Evolutionary conservation across 148 eudicot genomes (phyloP), one percentile per base, ranked within the genome.

Genomic region (Limonium bicolor): DNA sequence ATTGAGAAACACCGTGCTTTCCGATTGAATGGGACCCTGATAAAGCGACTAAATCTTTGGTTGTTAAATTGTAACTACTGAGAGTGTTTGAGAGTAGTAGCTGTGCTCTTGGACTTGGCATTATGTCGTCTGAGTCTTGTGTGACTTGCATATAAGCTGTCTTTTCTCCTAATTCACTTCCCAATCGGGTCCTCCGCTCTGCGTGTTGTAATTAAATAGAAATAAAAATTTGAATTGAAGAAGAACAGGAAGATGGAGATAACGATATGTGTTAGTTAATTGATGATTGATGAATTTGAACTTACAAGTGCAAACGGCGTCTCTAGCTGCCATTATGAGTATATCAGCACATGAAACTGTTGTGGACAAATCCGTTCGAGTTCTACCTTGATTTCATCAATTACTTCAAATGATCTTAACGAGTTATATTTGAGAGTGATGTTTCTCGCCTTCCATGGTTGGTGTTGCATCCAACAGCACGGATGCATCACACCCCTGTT

Each of bases 101-200:
- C 81, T 84, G 68, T 41, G 84, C 74, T 57, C 97, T 74, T 40
- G 97, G 97, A 48, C 97, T 88, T 20, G 97, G 97, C 94, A 88
- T 83, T 37, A 83, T 83, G 43, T 71, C 26, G 55, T 83, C 53
- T 4, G 97, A 75, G 46, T 73, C 86, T 15, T 73, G 65, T 62
- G n/a, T 88, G 87, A 63, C 81, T 80, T 17, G 97, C 97, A 25
- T 65, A 70, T 34, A 88, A 46, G 61, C 94, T 88, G 47, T 88
- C 97, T 46, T 49, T 43, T 45, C 94, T 74, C 97, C 97, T 22
- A 88, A 27, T 62, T 88, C 65, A 88, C 97, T 67, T 77, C 67
- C 97, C 97, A 88, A 52, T 64, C 34, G 12, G 97, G 92, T 15
- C 97, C 97, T 59, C 97, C 97, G 56, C 81, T 88, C 97, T 84